Evolutionary conservation across 768 basidiomycete genomes (phyloP).

Genomic region (Naematelia encephala): DNA sequence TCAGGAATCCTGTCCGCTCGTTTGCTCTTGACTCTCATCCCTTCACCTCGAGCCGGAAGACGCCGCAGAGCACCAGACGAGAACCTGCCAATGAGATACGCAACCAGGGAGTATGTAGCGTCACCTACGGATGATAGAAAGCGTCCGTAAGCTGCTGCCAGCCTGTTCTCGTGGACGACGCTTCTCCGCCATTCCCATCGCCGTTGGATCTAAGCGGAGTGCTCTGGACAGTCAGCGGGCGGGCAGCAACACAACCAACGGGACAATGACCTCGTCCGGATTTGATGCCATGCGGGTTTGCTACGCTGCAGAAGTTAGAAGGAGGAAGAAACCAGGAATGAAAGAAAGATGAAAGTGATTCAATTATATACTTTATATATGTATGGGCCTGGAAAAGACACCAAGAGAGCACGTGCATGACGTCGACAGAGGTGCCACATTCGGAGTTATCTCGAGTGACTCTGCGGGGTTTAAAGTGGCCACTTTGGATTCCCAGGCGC

Average conservation of each 20-base stretch:
- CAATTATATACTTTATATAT: no score
- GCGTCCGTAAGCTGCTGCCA: constrained; percentile 22
- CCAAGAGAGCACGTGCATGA: no score
- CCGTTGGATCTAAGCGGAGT: neutral
- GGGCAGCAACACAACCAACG: no score
- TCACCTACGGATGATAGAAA: constrained; percentile 36
- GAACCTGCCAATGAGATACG: constrained; percentile 28
- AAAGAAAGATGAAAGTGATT: no score
- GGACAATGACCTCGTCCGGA: no score
- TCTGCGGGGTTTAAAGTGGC: neutral
- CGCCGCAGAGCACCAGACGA: constrained; percentile 36
- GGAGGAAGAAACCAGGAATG: no score
- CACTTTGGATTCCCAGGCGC: neutral
- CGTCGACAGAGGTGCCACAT: neutral
- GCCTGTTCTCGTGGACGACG: neutral
- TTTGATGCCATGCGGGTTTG: no score
- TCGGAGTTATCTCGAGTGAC: constrained; percentile 1
- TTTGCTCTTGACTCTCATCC: constrained; percentile 40
- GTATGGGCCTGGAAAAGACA: no score
- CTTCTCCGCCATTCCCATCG: neutral
- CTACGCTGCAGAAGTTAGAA: no score
- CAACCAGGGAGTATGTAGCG: neutral
- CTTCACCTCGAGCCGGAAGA: constrained; percentile 30
- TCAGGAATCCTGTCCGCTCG: constrained; percentile 49
- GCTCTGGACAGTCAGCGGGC: neutral